Base-by-base conservation (phyloP, 352 stramenopile species). In the Phytophthora megakarya region DNA sequence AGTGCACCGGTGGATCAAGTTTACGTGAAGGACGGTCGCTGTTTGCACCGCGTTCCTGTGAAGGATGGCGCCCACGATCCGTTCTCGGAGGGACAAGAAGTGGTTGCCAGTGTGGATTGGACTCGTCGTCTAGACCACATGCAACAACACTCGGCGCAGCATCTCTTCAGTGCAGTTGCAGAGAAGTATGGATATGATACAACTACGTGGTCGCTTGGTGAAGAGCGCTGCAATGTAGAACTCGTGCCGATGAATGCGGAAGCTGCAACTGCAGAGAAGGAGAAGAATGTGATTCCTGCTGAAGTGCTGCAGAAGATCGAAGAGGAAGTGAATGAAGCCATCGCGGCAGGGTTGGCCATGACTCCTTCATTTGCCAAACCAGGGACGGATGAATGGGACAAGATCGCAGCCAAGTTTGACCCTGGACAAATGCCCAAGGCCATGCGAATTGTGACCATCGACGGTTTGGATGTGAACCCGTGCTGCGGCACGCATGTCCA, bases 401-500 rank as follows among this genome's bases (percentile, higher is more conserved):
- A 76, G 57, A 81, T 86, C 23, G 81, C 81, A 16, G 73, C 69
- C 43, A 88, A 90, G 54, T 90, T 89, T 59, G 66, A 76, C 19
- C 65, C 75, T 18, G 59, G 71, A 8, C 65, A 89, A 55, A 81
- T 72, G 61, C 87, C 84, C 5, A 83, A 82, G 28, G 79, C 74
- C 26, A 79, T 97, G 52, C 87, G 89, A 52, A 72, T 96, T 44
- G 80, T 97, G n/a, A 72, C 75, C 16, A 96, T 97, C 42, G 84
- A 89, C 40, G 84, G 80, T 9, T 28, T 97, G 16, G 89, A 97
- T 67, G 61, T 70, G 33, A 97, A 97, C 64, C 86, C 89, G 25
- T 97, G 89, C 77, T 96, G 89, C 51, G 89, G 89, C 33, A 97
- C 89, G 12, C 89, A 97, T 67, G 88, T 97, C 10, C 67, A 86